Percentiles rank a stretch among this genome's conserved stretches.
Evolutionary conservation across 1,284 basidiomycete species (phyloP).

Genomic region (Irpex sp.): DNA sequence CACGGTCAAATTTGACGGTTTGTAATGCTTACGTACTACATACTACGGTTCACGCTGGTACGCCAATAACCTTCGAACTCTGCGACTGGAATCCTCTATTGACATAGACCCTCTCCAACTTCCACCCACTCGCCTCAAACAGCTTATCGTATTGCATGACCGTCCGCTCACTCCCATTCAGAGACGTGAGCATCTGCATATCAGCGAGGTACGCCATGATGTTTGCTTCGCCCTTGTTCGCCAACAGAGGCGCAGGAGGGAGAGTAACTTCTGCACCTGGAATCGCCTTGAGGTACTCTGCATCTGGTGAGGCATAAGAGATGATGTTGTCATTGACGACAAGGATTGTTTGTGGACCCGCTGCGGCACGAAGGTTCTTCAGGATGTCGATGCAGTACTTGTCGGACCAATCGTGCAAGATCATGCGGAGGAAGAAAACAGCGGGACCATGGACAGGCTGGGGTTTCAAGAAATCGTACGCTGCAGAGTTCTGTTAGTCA

Average conservation of each 20-base stretch:
- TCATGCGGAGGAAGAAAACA: conserved; percentile 23
- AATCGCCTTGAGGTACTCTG: background rate
- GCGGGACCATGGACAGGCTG: conserved; percentile 23
- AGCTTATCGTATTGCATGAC: background rate
- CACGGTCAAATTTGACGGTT: too few relatives aligned
- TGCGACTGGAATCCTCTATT: background rate
- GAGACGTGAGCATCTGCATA: background rate
- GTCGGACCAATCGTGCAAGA: conserved; percentile 29
- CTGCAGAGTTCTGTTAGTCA: background rate
- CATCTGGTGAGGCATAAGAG: conserved; percentile 5
- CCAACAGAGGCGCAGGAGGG: conserved; percentile 7
- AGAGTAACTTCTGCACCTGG: conserved; percentile 3
- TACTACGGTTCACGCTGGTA: background rate
- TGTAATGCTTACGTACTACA: too few relatives aligned
- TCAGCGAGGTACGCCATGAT: conserved; percentile 9
- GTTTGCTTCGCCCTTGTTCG: conserved; percentile 7
- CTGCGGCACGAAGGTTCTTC: conserved; percentile 19
- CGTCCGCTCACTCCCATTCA: background rate
- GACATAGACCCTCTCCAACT: background rate
- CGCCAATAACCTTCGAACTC: background rate
- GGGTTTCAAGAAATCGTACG: conserved; percentile 27
- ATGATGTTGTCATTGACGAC: conserved; percentile 11
- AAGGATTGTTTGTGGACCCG: conserved; percentile 11
- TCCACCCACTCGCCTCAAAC: background rate
- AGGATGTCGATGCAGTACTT: conserved; percentile 20